Base-by-base conservation (phyloP, 352 stramenopile species). In the Albugo laibachii region DNA sequence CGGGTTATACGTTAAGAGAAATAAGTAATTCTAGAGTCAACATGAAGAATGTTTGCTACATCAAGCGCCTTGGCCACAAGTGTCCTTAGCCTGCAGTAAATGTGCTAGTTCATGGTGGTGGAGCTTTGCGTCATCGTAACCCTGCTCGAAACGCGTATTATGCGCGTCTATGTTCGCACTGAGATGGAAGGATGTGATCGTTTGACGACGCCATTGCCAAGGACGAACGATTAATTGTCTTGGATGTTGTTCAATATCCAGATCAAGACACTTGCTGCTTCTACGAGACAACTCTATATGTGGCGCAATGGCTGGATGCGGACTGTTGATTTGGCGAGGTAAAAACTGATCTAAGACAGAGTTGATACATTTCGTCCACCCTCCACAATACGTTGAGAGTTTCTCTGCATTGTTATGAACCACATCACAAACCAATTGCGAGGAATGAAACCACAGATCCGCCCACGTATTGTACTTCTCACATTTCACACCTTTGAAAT, bases 401-500 rank as follows among this genome's bases (percentile, higher is more conserved):
- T 63, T 44, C 2, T 55, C 62, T 14, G 69, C 63, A 2, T 55
- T 57, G 21, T 61, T 54, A 11, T 62, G 61, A 41, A 67, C 53
- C 8, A 53, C 63, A 52, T 71, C 58, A 41, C 73, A 44, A n/a
- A 59, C 55, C 1, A 69, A 52, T 50, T 80, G 67, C 49, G 57
- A 51, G 10, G 54, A 52, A 56, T 83, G 65, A 56, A 66, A 79
- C 47, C 63, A 62, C 4, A 83, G 8, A 18, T 80, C 70, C 21
- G 59, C 56, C 59, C 55, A 62, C 6, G 70, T 83, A 49, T 62
- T 69, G 59, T 83, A 80, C 16, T 65, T 50, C 39, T 72, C 69
- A 40, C 61, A 62, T 50, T 69, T 67, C 20, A 79, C 57, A 24
- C 70, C 70, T 48, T 78, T 83, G 36, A 80, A 80, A 56, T 80